Evolutionary conservation across 495 filamentous ascomycete genomes (phyloP).

Genomic region (Neurospora tetraspora): DNA sequence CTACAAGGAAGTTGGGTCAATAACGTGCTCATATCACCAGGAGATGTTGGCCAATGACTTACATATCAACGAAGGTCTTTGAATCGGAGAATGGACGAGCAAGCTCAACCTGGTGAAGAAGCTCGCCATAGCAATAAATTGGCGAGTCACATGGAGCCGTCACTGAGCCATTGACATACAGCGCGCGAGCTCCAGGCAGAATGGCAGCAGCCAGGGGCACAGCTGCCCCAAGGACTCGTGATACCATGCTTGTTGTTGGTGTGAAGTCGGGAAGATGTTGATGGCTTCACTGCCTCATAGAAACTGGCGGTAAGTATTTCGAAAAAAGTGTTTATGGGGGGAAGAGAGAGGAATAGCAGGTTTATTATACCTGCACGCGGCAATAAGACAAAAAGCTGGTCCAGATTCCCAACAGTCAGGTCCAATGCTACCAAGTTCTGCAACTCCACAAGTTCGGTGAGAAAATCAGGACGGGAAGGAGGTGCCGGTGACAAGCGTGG

Average conservation of each 20-base stretch:
- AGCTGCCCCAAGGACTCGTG: constrained; percentile 8
- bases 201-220: constrained; percentile 14
- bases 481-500: neutral
- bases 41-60: constrained; percentile 10
- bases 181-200: constrained; percentile 14
- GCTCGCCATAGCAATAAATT: constrained; percentile 39
- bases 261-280: neutral
- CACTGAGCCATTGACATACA: constrained; percentile 38
- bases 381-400: neutral
- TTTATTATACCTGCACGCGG: neutral
- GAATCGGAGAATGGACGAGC: constrained; percentile 39
- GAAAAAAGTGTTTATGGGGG: neutral
- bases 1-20: constrained; percentile 13
- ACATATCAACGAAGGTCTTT: constrained; percentile 45
- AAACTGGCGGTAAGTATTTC: no score
- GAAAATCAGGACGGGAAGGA: neutral
- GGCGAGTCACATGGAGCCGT: constrained; percentile 40
- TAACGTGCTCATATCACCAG: neutral
- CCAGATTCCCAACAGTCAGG: neutral
- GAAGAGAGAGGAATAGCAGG: neutral
- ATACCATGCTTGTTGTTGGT: constrained; percentile 4
- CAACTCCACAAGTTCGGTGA: neutral
- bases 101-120: constrained; percentile 37
- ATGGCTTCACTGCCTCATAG: neutral
- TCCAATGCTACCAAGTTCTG: neutral